phyloP scores from a whole-genome alignment of 257 asterid genomes.

The Linderniella brevidens region DNA sequence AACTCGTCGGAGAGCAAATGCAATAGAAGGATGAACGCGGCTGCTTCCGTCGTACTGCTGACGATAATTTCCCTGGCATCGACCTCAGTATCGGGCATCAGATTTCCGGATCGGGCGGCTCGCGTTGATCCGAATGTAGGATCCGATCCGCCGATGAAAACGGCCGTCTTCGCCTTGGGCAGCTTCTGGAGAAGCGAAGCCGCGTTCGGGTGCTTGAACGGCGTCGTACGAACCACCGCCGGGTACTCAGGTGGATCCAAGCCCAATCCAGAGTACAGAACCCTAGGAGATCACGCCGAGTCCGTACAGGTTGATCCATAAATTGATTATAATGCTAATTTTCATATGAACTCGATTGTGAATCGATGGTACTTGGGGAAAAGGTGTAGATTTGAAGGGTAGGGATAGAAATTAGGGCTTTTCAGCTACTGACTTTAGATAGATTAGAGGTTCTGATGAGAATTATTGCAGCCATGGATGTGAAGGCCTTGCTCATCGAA shows the following conservation, averaged over 20 bases:
- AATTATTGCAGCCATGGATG: no score
- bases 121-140: constrained; percentile 14
- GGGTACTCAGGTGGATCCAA: constrained; percentile 84
- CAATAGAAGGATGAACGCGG: constrained; percentile 15
- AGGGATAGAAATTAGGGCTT: no score
- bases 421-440: no score
- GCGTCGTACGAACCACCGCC: constrained; percentile 60
- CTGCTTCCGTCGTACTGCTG: constrained; percentile 14
- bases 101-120: constrained; percentile 47
- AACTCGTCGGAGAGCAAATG: no score
- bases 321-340: background rate
- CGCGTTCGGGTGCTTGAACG: constrained; percentile 71
- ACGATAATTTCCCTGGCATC: constrained; percentile 15
- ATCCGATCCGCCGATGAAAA: constrained; percentile 32
- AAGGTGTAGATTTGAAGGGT: no score
- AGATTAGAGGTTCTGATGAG: no score
- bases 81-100: constrained; percentile 30
- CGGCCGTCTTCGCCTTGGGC: constrained; percentile 77
- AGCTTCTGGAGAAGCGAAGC: constrained; percentile 98
- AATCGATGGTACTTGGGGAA: background rate
- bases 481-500: no score
- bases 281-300: constrained; percentile 85
- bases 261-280: constrained; percentile 67
- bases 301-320: constrained; percentile 46
- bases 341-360: background rate